Base-by-base conservation (phyloP, 2,329 filamentous ascomycete genomes). In the Nemania bipapillata region DNA sequence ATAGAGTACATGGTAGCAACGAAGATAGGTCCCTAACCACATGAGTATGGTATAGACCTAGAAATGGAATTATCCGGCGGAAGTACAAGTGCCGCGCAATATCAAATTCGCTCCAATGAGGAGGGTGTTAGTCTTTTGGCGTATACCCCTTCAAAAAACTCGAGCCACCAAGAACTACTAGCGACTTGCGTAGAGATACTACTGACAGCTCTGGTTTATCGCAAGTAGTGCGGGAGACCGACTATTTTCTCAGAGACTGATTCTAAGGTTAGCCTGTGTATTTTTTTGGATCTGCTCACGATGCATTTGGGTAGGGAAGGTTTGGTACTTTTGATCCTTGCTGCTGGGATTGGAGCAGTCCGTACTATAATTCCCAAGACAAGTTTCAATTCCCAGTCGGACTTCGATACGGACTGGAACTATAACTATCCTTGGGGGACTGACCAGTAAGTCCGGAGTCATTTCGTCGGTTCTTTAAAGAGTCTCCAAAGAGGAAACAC, bases 341-440 rank as follows among this genome's bases (percentile, higher is more conserved):
- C 70, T 32, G 66, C 73, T 30, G 70, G 74, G 58, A 68, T 72
- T 35, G 69, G 69, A 8, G 75, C 79, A 17, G 77, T 78, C 5
- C 74, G 74, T 37, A 79, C 80, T 9, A 78, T 82, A 26, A 83
- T 83, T 65, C 81, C 81, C 0, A 76, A 64, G 9, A 79, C 78
- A 12, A 80, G 77, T 66, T 82, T 83, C 74, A 74, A 79, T 72
- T 79, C 78, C 0, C 78, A 79, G 63, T 50, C 77, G 52, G 72
- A 76, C 72, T 83, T 85, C 63, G 79, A 82, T 63, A 72, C 77
- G 4, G 77, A 85, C 76, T 88, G 85, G 79, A 77, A 75, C 61
- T 85, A 86, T 77, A 82, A 85, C 70, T 88, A 89, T 73, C 86
- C 85, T 1, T 87, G 86, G 86, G 86, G 86, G 24, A 84, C 81